Base-by-base conservation (phyloP, 345 rosid genomes). In the Pseudoturritis turrita region DNA sequence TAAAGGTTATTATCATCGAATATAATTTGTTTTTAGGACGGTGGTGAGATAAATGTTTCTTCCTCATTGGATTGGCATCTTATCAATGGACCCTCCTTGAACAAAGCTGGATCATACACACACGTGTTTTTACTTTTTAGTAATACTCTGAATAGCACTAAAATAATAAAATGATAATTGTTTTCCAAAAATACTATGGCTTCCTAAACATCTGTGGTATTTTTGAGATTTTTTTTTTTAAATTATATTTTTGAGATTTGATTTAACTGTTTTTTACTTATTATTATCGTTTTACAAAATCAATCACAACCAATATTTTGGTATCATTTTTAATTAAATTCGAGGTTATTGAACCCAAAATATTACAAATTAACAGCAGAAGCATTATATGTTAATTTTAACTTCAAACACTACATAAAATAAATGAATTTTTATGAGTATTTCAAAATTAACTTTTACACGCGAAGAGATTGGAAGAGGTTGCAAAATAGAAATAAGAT, bases 41-140 rank as follows among this genome's bases (percentile, higher is more conserved):
- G 72, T 73, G 58, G 65, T 18, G 43, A 56, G 36, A 46, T 56
- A 65, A 46, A 47, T 65, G 71, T 65, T 51, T 55, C 44, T 37
- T 36, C 50, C 59, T 46, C 10, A 28, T 73, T 73, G 77, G 65
- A 65, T 19, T 6, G 44, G 44, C 51, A 56, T 73, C 66, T 63
- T 15, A 46, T 73, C 65, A 55, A n/a, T 64, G 65, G 71, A 64
- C 77, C 71, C 40, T 64, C 26, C 58, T 46, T 65, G 3, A 47
- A 36, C 22, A 33, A 33, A 44, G 54, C 19, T 72, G 37, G 11
- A 43, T 33, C 36, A 33, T 11, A 33, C 37, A 33, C 37, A 29
- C 37, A 33, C 37, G 9, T n/a, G n/a, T n/a, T n/a, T n/a, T n/a
- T n/a, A n/a, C n/a, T n/a, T n/a, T n/a, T 9, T 33, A 8, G 11